Conservation (phyloP, 257 asterid species). For the Solanum infundibuliforme region DNA sequence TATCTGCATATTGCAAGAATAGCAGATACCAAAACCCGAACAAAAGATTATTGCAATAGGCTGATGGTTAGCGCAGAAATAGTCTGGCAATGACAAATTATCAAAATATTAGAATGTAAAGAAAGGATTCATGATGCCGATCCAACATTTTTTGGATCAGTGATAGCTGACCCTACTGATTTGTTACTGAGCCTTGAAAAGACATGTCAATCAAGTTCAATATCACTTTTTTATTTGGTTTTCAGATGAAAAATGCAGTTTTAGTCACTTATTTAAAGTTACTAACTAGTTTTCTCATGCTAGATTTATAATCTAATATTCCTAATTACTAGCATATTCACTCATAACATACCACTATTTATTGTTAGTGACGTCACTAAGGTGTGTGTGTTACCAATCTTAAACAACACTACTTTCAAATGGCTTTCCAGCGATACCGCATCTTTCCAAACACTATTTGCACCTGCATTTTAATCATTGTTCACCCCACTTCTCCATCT, state of each 20-base stretch:
- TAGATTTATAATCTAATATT: background rate
- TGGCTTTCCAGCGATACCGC: background rate
- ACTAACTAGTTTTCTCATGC: background rate
- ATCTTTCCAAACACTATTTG: background rate
- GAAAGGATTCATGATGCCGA: background rate
- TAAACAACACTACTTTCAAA: background rate
- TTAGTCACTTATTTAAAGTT: background rate
- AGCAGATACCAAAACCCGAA: background rate
- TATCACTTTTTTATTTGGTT: background rate
- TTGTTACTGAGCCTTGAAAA: background rate
- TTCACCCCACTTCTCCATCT: background rate
- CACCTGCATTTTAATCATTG: background rate
- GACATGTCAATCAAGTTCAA: background rate
- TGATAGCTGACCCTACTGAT: background rate
- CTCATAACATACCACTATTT: background rate
- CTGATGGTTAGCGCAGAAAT: background rate
- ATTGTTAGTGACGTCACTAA: background rate
- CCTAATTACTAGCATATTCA: background rate
- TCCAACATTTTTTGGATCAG: background rate
- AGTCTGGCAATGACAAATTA: background rate
- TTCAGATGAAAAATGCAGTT: no score
- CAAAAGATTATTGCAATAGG: background rate
- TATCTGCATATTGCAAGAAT: background rate
- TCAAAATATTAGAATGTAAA: background rate
- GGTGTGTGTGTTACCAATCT: background rate